Base-by-base conservation (phyloP, 1,139 yeast genomes). In the Sugiyamaella xylanicola region DNA sequence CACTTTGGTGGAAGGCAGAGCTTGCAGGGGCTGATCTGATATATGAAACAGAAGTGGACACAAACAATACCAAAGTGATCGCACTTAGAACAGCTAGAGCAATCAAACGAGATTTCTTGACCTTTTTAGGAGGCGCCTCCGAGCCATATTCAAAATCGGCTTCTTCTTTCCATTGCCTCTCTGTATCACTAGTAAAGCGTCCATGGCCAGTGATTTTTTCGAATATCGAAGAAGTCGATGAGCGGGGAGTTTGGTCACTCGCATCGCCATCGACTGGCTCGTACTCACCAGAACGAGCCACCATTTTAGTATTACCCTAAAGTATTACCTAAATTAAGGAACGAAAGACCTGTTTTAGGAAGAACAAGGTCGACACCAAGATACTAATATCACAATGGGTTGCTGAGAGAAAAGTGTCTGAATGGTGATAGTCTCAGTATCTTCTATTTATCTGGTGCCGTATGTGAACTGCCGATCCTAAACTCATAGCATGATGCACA, bases 141-240 rank as follows among this genome's bases (percentile, higher is more conserved):
- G 37, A 32, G 37, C 27, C 35, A 29, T 11, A 15, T 15, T 27
- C 57, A 17, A 20, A 44, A 1, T 54, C 51, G 15, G 35, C 45
- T 15, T 44, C 51, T 17, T 21, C 45, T 8, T 16, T 19, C 53
- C 52, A 51, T 39, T 48, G 47, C 4, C 36, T 36, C n/a, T 40
- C 53, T 25, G 20, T 25, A 20, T 45, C 49, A 32, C 37, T 32
- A 5, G 8, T 8, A 7, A 11, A 16, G 7, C 49, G 19, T 35
- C 40, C 25, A 19, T 17, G 20, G 15, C 21, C 41, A 4, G 40
- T 54, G 36, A 59, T 49, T 44, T 59, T 59, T 50, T 60, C 62
- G 3, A 60, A 42, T 49, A 60, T 59, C n/a, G 61, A 59, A 49
- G 61, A 59, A 13, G 53, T 41, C 40, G 63, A 60, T 2, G 63